Evolutionary conservation across 208 protist genomes (phyloP).

Genomic region (Borovskyia barvae): DNA sequence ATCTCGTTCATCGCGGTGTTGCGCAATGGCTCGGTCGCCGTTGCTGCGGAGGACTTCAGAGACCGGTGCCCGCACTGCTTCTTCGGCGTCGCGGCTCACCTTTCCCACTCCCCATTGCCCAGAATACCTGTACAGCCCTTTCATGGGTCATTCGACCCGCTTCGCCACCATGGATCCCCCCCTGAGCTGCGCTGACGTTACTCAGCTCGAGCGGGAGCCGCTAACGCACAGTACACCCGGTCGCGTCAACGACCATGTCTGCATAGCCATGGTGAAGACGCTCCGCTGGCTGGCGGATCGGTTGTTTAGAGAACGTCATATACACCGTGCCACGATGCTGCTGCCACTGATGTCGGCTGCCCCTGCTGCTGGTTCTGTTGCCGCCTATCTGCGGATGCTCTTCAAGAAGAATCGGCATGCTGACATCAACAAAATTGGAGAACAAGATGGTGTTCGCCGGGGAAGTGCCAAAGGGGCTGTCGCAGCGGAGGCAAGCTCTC

Average conservation of each 20-base stretch:
- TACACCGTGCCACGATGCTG: conserved; percentile 79
- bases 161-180: conserved; percentile 29
- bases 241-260: conserved; percentile 63
- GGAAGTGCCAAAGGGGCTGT: too few species aligned
- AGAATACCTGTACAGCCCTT: conserved; percentile 46
- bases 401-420: too few species aligned
- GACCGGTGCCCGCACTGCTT: too few species aligned
- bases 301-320: conserved; percentile 65
- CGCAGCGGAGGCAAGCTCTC: conserved; percentile 18
- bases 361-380: conserved; percentile 43
- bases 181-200: conserved; percentile 29
- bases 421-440: too few species aligned
- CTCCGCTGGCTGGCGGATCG: conserved; percentile 74
- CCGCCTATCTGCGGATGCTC: conserved; percentile 51
- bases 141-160: conserved; percentile 69
- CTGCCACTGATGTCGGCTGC: conserved; percentile 51
- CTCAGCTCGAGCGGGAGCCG: conserved; percentile 49
- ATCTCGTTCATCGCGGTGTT: too few species aligned
- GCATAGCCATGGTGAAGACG: conserved; percentile 61
- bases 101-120: too few species aligned
- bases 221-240: conserved; percentile 57
- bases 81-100: too few species aligned
- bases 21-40: too few species aligned
- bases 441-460: too few species aligned
- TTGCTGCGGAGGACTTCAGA: too few species aligned